Evolutionary conservation across 495 filamentous ascomycete genomes (phyloP).

Genomic region (Tuber magnatum): DNA sequence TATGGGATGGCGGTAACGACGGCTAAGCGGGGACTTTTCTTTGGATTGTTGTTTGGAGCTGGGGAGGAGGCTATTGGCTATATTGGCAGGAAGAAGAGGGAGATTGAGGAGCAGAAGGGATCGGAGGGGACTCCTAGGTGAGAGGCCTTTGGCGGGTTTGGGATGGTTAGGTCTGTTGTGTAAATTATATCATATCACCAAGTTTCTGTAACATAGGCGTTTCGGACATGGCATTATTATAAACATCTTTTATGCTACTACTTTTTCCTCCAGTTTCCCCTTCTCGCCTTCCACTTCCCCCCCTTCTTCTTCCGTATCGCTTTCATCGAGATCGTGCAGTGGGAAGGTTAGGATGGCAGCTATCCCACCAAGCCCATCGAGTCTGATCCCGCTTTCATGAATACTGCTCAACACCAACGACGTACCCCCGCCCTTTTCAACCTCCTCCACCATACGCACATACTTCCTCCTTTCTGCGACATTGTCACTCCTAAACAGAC

Average conservation of each 20-base stretch:
- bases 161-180: background rate
- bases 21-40: slow-evolving; percentile 67
- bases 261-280: background rate
- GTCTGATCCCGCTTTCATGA: slow-evolving; percentile 83
- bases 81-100: slow-evolving; percentile 48
- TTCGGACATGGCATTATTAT: background rate
- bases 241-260: slow-evolving; percentile 10
- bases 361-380: slow-evolving; percentile 79
- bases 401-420: slow-evolving; percentile 79
- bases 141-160: background rate
- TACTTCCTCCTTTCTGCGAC: slow-evolving; percentile 71
- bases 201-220: background rate
- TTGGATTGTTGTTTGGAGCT: slow-evolving; percentile 73
- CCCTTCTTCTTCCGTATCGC: slow-evolving; percentile 52
- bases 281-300: slow-evolving; percentile 21
- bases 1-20: slow-evolving; percentile 74
- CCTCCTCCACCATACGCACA: slow-evolving; percentile 81
- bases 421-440: slow-evolving; percentile 84
- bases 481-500: slow-evolving; percentile 75
- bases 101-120: slow-evolving; percentile 21
- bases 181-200: background rate
- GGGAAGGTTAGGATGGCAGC: slow-evolving; percentile 90
- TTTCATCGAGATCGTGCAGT: slow-evolving; percentile 64
- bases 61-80: slow-evolving; percentile 63
- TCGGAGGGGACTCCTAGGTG: slow-evolving; percentile 3